phyloP scores from a whole-genome alignment of 345 rosid genomes.

The Microcos paniculata region DNA sequence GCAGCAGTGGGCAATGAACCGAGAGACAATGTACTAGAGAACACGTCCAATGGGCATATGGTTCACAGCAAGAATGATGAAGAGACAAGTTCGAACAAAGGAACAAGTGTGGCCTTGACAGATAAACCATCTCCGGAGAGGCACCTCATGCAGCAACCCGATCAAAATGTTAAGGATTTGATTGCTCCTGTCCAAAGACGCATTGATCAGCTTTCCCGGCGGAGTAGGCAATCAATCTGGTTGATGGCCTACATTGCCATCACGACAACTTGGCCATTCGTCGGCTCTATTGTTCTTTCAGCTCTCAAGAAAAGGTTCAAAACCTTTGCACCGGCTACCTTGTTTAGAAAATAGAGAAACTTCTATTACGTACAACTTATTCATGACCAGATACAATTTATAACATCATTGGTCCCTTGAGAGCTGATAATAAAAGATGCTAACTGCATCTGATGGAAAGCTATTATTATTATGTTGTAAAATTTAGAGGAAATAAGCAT shows the following conservation, averaged over 20 bases:
- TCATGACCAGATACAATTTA: background rate
- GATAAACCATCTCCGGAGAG: background rate
- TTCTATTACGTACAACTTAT: background rate
- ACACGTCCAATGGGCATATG: background rate
- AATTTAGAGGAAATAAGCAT: background rate
- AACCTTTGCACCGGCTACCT: conserved; percentile 10
- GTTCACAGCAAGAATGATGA: conserved; percentile 7
- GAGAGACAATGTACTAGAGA: conserved; percentile 13
- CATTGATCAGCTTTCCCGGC: conserved; percentile 29
- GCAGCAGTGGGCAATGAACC: conserved; percentile 25
- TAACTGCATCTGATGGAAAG: background rate
- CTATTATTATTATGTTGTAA: background rate
- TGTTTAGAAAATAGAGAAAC: conserved; percentile 21
- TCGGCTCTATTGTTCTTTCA: conserved; percentile 34
- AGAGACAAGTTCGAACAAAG: conserved; percentile 6
- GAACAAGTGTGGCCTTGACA: conserved; percentile 1
- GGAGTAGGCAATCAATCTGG: conserved; percentile 37
- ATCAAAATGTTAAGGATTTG: conserved; percentile 18
- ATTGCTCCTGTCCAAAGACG: conserved; percentile 23
- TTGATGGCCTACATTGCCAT: conserved; percentile 37
- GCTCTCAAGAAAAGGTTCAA: conserved; percentile 37
- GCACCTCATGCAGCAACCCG: conserved; percentile 13
- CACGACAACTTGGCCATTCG: conserved; percentile 42
- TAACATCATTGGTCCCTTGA: background rate
- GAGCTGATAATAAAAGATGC: background rate